Evolutionary conservation across 2,329 filamentous ascomycete species (phyloP), one percentile per base, ranked within the genome.

Genomic region (Coniochaeta sp.): DNA sequence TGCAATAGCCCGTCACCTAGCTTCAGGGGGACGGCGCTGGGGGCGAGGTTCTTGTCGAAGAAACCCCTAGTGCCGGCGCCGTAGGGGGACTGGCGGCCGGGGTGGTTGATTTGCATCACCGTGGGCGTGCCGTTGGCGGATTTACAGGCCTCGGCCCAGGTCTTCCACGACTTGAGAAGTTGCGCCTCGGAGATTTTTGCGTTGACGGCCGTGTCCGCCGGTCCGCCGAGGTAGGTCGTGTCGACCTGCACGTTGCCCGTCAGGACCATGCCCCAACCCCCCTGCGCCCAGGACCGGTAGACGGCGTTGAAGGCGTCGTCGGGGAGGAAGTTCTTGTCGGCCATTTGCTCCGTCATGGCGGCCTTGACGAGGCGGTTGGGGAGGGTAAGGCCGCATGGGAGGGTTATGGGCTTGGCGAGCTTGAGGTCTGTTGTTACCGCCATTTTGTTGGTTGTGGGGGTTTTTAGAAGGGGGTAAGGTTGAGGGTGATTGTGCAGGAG

Each of bases 41-140:
- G 65, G 53, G 69, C 71, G 18, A 80, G 59, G 51, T 76, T 69
- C 56, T 75, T 71, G 12, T 71, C 72, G 6, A 80, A 77, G 4
- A 84, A 66, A 22, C 79, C 77, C 8, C 56, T 52, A 3, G 47
- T 54, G 3, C 63, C 60, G 1, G 58, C 55, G 2, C 61, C 59
- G 16, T 55, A 18, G 0, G 57, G 56, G 20, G 60, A 61, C 61
- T 86, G 82, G 0, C 82, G 71, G 12, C 84, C 83, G 0, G 83
- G 81, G 61, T 87, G 83, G 53, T 72, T 77, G 53, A 87, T 71
- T 61, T 87, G 83, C 3, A 71, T 77, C 12, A 86, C 67, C n/a
- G 82, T 70, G 13, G 85, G 67, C 46, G 70, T 76, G 50, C 69
- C 70, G 26, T 30, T 22, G 28, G n/a, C 13, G 31, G 10, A 18